These are phyloP conservation scores for Metarhizium brunneum DNA, from an alignment of 2,329 filamentous ascomycete genomes.

Conservation along the genomic window DNA sequence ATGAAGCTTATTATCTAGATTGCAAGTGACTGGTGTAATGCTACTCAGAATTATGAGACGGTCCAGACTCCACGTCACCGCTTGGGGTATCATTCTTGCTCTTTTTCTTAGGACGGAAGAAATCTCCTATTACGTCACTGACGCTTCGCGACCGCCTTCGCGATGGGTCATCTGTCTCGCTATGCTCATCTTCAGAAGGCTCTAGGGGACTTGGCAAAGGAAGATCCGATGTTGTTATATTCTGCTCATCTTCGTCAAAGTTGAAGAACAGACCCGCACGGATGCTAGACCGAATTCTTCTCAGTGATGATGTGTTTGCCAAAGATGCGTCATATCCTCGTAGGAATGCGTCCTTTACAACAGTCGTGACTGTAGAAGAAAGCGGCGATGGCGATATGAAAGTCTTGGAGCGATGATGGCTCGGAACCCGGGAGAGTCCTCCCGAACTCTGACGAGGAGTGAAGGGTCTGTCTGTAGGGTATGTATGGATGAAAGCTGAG, in stretches of 20 bases:
- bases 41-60: not conserved
- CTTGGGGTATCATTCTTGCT: slow-evolving; percentile 16
- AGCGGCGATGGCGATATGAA: slow-evolving; percentile 52
- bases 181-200: slow-evolving; percentile 10
- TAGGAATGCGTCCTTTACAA: slow-evolving; percentile 46
- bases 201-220: slow-evolving; percentile 13
- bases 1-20: not conserved
- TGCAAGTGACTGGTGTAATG: not conserved
- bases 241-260: slow-evolving; percentile 28
- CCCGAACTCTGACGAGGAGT: slow-evolving; percentile 19
- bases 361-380: slow-evolving; percentile 48
- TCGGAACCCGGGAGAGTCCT: slow-evolving; percentile 17
- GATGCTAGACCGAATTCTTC: slow-evolving; percentile 39
- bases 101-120: slow-evolving; percentile 28
- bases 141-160: slow-evolving; percentile 28
- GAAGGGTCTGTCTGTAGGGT: slow-evolving; percentile 16
- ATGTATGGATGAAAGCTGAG: slow-evolving; percentile 11
- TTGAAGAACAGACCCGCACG: slow-evolving; percentile 46
- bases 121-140: slow-evolving; percentile 31
- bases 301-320: slow-evolving; percentile 32
- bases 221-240: slow-evolving; percentile 18
- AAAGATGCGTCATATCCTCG: slow-evolving; percentile 32
- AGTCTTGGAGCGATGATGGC: slow-evolving; percentile 28
- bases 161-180: slow-evolving; percentile 10
- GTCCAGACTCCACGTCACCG: not conserved